phyloP scores from a whole-genome alignment of 2,329 filamentous ascomycete species.

The Penicillium sp. region DNA sequence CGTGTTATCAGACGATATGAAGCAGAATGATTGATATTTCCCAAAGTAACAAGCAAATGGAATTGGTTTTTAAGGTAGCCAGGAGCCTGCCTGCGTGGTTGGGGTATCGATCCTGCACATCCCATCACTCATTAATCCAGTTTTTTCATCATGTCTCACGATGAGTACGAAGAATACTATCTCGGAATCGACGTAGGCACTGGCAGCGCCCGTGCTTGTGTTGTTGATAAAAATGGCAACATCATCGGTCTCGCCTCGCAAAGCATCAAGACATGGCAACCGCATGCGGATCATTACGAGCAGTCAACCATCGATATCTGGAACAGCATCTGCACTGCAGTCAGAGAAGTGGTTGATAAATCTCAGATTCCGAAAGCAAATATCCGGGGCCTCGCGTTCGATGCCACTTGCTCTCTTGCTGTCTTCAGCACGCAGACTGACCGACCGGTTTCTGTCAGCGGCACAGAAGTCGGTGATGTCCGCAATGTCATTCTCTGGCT shows the following conservation, averaged over 20 bases:
- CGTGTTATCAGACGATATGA: no score
- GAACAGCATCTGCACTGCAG: background rate
- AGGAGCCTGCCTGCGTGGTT: no score
- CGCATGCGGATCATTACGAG: background rate
- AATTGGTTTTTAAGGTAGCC: no score
- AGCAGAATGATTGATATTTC: no score
- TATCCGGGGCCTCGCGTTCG: background rate
- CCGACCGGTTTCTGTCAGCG: constrained; percentile 80
- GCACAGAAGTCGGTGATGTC: constrained; percentile 79
- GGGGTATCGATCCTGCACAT: no score
- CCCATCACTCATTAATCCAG: no score
- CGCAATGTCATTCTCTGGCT: constrained; percentile 95
- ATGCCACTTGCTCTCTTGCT: background rate
- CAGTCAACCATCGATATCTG: background rate
- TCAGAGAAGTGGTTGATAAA: background rate
- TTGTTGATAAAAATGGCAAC: constrained; percentile 84
- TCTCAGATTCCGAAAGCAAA: constrained; percentile 15
- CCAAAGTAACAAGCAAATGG: no score
- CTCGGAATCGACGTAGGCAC: constrained; percentile 93
- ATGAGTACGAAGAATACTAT: constrained; percentile 41
- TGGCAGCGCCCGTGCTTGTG: constrained; percentile 86
- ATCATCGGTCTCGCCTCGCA: constrained; percentile 54
- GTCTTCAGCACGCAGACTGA: constrained; percentile 37
- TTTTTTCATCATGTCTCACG: background rate
- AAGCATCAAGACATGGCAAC: background rate